Conservation (phyloP, 371 early-diverging fungal species). For the Mucor lusitanicus region DNA sequence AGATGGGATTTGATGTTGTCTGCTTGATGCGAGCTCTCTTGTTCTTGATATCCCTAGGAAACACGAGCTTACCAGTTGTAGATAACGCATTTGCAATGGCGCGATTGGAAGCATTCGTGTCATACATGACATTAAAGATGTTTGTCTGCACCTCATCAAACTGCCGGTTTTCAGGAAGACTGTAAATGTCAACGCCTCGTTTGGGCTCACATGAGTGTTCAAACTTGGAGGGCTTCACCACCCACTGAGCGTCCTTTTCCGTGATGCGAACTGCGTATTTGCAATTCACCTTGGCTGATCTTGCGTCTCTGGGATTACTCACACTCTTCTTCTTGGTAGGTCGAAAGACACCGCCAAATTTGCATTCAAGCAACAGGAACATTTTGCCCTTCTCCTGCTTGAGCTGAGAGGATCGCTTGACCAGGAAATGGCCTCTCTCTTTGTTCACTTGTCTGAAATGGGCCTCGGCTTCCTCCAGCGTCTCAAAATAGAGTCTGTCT, state of each 20-base stretch:
- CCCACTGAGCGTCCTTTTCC: neutral
- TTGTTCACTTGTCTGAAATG: neutral
- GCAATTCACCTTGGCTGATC: neutral
- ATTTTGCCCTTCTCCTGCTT: neutral
- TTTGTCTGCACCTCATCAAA: neutral
- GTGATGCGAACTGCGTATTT: neutral
- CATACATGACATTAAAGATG: conserved; percentile 1
- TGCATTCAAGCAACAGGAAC: neutral
- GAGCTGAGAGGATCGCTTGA: neutral
- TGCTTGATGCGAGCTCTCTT: neutral
- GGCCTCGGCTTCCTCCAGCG: neutral
- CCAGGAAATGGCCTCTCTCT: neutral
- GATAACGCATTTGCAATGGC: neutral
- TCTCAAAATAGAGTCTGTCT: neutral
- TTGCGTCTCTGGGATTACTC: neutral
- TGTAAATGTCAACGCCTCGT: neutral
- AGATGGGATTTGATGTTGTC: neutral
- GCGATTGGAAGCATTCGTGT: neutral
- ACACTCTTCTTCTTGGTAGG: neutral
- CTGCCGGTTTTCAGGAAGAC: neutral
- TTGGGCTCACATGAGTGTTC: neutral
- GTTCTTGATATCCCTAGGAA: neutral
- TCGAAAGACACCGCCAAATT: neutral
- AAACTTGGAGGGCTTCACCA: neutral
- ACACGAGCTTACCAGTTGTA: neutral